Evolutionary conservation across 805 yeast species (phyloP).

Genomic region (Cyberlindnera xishuangbannaensis): DNA sequence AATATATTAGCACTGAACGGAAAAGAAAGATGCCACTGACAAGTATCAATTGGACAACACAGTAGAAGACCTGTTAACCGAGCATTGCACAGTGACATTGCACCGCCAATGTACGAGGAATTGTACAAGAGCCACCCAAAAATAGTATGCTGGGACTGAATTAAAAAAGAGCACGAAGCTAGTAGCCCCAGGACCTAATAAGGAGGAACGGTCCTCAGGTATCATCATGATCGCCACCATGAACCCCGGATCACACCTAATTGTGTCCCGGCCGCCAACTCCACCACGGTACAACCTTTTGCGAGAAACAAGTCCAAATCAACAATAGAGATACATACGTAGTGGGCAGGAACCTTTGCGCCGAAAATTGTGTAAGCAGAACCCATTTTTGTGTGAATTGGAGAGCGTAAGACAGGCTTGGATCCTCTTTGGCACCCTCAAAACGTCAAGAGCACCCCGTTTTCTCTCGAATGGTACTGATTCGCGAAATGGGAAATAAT

Average conservation of each 20-base stretch:
- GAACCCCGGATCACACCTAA: background rate
- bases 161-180: too few species aligned
- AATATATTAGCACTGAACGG: slow-evolving; percentile 1
- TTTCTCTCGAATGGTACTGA: too few species aligned
- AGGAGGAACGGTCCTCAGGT: too few species aligned
- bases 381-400: slow-evolving; percentile 17
- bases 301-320: background rate
- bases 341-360: slow-evolving; percentile 25
- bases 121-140: too few species aligned
- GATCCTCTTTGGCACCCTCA: slow-evolving; percentile 1
- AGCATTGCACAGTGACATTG: too few species aligned
- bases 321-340: slow-evolving; percentile 14
- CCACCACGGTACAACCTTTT: background rate
- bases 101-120: too few species aligned
- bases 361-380: slow-evolving; percentile 25
- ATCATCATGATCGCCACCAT: background rate
- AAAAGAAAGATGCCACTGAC: too few species aligned
- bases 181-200: too few species aligned
- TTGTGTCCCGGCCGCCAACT: background rate
- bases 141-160: too few species aligned
- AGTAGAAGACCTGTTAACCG: too few species aligned
- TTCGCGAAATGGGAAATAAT: too few species aligned
- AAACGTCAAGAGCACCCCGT: slow-evolving; percentile 5
- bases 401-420: background rate
- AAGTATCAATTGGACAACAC: too few species aligned